phyloP scores from a whole-genome alignment of 2,329 filamentous ascomycete genomes.

The Ilyonectria sp. region DNA sequence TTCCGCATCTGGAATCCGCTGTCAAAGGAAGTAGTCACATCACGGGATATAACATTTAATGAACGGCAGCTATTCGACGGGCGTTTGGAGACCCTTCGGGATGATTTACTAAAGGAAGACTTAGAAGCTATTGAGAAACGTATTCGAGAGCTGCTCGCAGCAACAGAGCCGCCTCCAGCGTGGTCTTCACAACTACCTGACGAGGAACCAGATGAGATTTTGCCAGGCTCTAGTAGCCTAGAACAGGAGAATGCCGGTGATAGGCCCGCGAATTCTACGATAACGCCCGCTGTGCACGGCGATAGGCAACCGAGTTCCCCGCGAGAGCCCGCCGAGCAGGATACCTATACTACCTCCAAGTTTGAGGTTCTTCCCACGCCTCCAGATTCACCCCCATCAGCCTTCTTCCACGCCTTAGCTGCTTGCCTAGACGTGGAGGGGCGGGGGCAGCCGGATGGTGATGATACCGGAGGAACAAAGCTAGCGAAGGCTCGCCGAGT shows the following conservation, averaged over 20 bases:
- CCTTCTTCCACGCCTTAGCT: background rate
- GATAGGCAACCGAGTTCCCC: background rate
- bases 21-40: background rate
- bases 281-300: no score
- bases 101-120: background rate
- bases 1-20: background rate
- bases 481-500: background rate
- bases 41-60: background rate
- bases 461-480: background rate
- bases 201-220: background rate
- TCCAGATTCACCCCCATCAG: background rate
- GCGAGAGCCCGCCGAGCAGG: background rate
- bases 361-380: background rate
- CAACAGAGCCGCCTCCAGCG: background rate
- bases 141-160: background rate
- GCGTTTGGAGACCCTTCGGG: background rate
- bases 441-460: background rate
- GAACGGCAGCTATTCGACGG: background rate
- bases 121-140: background rate
- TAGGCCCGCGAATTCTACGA: no score
- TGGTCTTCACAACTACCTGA: background rate
- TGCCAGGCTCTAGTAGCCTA: background rate
- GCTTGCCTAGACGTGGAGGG: background rate
- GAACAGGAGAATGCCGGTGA: background rate
- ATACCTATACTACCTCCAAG: background rate